These are phyloP conservation scores for Somion occarium DNA, from an alignment of 1,284 basidiomycete species.

Conservation along the genomic window DNA sequence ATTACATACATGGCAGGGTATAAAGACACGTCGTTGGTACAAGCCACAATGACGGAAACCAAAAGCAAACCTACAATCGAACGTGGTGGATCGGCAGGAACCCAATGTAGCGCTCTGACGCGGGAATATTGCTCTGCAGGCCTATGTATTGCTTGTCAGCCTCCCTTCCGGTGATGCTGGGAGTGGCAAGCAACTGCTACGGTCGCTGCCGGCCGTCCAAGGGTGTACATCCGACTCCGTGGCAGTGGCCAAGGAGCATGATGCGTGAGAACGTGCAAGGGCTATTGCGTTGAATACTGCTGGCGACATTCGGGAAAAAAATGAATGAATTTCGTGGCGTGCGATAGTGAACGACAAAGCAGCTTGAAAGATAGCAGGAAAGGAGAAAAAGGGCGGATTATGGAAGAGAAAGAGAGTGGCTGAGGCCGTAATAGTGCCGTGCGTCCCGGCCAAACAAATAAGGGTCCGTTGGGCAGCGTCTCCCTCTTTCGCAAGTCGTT, in stretches of 20 bases:
- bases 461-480: conserved; percentile 22
- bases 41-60: no score
- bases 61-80: no score
- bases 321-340: neutral
- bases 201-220: neutral
- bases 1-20: no score
- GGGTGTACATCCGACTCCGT: neutral
- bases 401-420: neutral
- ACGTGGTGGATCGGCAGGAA: no score
- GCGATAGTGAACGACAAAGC: neutral
- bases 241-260: neutral
- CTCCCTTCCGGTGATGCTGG: neutral
- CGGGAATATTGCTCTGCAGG: no score
- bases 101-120: no score
- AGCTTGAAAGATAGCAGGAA: neutral
- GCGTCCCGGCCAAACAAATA: conserved; percentile 27
- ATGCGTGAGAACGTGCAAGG: neutral
- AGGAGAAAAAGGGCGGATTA: neutral
- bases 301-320: no score
- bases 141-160: neutral
- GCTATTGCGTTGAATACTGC: neutral
- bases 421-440: conserved; percentile 20
- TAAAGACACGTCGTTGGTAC: no score
- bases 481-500: conserved; percentile 23
- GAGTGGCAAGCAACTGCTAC: neutral